These are phyloP conservation scores for Neospermospora avenae DNA, from an alignment of 2,329 filamentous ascomycete genomes.

Conservation along the genomic window DNA sequence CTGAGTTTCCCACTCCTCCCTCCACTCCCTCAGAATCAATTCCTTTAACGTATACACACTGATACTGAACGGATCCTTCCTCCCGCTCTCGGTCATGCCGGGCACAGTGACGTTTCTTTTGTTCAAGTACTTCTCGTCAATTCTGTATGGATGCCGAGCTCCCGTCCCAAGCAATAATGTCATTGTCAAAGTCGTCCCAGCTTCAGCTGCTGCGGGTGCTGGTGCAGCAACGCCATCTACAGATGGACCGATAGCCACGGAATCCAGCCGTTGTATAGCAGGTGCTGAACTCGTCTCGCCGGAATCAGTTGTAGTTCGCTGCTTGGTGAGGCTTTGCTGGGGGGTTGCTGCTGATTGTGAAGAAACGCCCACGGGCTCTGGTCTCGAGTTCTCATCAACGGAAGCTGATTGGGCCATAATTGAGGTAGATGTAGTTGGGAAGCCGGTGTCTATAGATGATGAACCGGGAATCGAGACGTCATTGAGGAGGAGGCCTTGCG, in stretches of 20 bases:
- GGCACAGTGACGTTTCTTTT: conserved; percentile 78
- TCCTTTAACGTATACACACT: conserved; percentile 94
- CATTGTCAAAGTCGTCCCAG: conserved; percentile 60
- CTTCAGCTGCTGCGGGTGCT: conserved; percentile 25
- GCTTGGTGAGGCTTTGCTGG: conserved; percentile 12
- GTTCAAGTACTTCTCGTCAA: conserved; percentile 80
- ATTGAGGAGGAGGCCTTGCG: conserved; percentile 28
- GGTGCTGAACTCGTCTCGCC: conserved; percentile 11
- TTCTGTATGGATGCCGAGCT: conserved; percentile 82
- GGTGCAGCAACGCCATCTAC: conserved; percentile 18
- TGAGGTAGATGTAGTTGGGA: conserved; percentile 7
- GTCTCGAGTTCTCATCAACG: conserved; percentile 6
- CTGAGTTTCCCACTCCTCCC: conserved; percentile 84
- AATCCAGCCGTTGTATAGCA: conserved; percentile 22
- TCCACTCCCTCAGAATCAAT: conserved; percentile 89
- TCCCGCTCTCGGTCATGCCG: conserved; percentile 55
- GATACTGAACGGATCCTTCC: conserved; percentile 78
- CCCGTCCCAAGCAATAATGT: conserved; percentile 80
- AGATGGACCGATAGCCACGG: conserved; percentile 28
- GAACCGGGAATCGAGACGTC: conserved; percentile 27
- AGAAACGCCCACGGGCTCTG: background rate
- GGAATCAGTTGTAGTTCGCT: conserved; percentile 1
- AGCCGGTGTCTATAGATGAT: conserved; percentile 21
- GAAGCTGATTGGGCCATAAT: conserved; percentile 5
- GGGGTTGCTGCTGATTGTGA: conserved; percentile 9